A percentile compares a stretch with the other conserved stretches of the same genome.
These are phyloP conservation scores for Vaccinium corymbosum DNA, from an alignment of 148 eudicot species.

Conservation along the genomic window DNA sequence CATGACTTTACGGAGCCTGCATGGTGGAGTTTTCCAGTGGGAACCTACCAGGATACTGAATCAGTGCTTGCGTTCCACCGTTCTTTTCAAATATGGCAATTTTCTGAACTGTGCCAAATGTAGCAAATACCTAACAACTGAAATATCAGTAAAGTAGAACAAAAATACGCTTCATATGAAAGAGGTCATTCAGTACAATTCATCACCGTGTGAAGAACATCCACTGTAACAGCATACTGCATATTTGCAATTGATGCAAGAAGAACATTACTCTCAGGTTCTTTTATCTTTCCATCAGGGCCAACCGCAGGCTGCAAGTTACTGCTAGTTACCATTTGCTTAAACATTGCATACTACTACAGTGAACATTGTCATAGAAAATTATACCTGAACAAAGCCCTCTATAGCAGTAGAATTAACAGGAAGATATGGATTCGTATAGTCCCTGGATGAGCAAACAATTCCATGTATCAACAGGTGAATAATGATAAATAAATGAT, in stretches of 20 bases:
- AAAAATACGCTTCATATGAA: not conserved
- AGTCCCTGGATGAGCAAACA: slow-evolving; percentile 55
- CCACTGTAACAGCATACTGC: slow-evolving; percentile 79
- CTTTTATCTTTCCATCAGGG: slow-evolving; percentile 62
- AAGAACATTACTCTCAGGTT: slow-evolving; percentile 71
- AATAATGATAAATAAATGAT: not conserved
- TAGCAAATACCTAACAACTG: slow-evolving; percentile 57
- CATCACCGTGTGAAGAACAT: slow-evolving; percentile 68
- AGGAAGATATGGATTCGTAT: slow-evolving; percentile 87
- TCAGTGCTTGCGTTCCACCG: slow-evolving; percentile 70
- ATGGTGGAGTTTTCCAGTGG: not conserved
- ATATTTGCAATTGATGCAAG: slow-evolving; percentile 81
- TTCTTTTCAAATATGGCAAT: slow-evolving; percentile 87
- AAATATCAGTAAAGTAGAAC: not conserved
- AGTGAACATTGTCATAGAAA: slow-evolving; percentile 1
- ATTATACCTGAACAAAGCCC: slow-evolving; percentile 54
- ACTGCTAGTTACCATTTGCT: slow-evolving; percentile 19
- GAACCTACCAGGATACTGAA: slow-evolving; percentile 75
- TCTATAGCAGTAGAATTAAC: slow-evolving; percentile 82
- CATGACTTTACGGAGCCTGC: not conserved
- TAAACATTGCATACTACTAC: not conserved
- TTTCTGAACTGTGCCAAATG: slow-evolving; percentile 80
- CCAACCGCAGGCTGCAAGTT: slow-evolving; percentile 56
- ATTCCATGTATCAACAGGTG: not conserved
- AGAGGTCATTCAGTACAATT: not conserved